phyloP scores from a whole-genome alignment of 148 eudicot genomes.

The Talinum fruticosum region DNA sequence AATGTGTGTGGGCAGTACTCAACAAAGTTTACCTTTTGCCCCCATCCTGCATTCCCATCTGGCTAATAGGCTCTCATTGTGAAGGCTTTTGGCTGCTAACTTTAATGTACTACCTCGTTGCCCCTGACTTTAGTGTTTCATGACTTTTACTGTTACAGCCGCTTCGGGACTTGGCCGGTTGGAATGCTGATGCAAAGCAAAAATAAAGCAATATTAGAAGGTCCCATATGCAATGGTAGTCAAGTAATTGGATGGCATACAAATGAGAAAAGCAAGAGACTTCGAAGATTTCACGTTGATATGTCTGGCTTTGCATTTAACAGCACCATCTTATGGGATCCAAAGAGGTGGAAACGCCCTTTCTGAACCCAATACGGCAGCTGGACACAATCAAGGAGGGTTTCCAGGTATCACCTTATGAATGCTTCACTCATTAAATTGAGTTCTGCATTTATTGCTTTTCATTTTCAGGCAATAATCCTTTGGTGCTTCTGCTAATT shows the following conservation, averaged over 20 bases:
- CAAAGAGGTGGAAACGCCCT: slow-evolving; percentile 84
- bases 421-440: neutral
- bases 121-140: slow-evolving; percentile 6
- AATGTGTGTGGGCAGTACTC: neutral
- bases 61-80: neutral
- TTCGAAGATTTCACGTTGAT: slow-evolving; percentile 94
- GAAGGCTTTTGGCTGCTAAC: neutral
- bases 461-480: neutral
- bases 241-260: slow-evolving; percentile 94
- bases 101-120: neutral
- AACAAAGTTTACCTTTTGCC: neutral
- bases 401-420: slow-evolving; percentile 57
- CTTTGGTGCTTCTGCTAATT: neutral
- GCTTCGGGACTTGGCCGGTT: slow-evolving; percentile 99
- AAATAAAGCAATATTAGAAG: slow-evolving; percentile 81
- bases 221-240: slow-evolving; percentile 84
- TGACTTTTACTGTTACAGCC: slow-evolving; percentile 50
- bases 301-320: slow-evolving; percentile 99
- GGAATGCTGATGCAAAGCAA: slow-evolving; percentile 91
- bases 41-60: neutral
- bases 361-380: slow-evolving; percentile 63
- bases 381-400: slow-evolving; percentile 91
- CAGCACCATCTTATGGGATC: slow-evolving; percentile 95
- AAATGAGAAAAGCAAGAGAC: slow-evolving; percentile 92
- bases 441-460: slow-evolving; percentile 4